Evolutionary conservation across 345 rosid species (phyloP).

Genomic region (Aethionema arabicum): DNA sequence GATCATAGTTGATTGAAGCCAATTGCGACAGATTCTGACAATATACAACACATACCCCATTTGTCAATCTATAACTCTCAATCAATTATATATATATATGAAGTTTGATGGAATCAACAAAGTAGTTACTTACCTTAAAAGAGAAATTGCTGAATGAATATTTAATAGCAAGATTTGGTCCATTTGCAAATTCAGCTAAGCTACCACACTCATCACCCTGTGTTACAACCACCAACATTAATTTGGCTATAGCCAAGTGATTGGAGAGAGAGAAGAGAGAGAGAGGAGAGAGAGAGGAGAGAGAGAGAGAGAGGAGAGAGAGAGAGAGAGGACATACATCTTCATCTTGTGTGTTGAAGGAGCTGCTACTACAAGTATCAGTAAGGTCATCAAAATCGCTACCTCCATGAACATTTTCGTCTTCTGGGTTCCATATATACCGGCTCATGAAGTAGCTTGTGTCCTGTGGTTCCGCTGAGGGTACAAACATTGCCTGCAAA

Average conservation of each 20-base stretch:
- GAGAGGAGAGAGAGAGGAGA: neutral
- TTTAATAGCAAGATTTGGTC: constrained; percentile 64
- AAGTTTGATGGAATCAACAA: neutral
- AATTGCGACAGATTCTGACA: constrained; percentile 83
- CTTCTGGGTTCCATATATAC: constrained; percentile 87
- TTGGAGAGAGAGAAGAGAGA: neutral
- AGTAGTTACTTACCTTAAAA: constrained; percentile 59
- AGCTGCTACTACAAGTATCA: constrained; percentile 77
- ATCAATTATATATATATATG: no score
- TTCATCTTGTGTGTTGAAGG: constrained; percentile 69
- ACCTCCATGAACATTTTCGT: constrained; percentile 69
- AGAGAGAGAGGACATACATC: constrained; percentile 46
- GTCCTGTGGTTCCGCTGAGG: constrained; percentile 78
- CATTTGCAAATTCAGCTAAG: constrained; percentile 63
- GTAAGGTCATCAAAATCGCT: constrained; percentile 82
- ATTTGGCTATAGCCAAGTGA: neutral
- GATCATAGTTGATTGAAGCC: constrained; percentile 88
- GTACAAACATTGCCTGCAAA: constrained; percentile 90
- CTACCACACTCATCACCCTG: constrained; percentile 87
- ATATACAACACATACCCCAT: neutral
- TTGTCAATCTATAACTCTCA: no score
- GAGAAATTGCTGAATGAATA: constrained; percentile 97
- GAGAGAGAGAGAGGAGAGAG: neutral
- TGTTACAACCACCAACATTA: constrained; percentile 9
- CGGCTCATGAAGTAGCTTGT: constrained; percentile 96